Conservation (phyloP, 768 basidiomycete genomes). For the Candolleomyces aberdarensis region DNA sequence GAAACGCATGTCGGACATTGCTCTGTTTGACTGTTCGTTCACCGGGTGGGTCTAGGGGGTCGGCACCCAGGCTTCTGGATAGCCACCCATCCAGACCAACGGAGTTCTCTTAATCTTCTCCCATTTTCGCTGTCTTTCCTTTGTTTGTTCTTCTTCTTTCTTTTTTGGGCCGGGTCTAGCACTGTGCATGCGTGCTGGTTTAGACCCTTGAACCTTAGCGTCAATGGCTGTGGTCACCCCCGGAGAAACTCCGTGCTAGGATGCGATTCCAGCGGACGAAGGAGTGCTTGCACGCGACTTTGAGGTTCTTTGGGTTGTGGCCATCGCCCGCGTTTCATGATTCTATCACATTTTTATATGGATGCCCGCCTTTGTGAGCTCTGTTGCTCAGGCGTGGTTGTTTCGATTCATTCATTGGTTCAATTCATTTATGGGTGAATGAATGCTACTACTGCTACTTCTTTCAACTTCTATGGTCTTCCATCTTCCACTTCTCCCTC, state of each 20-base stretch:
- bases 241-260: background rate
- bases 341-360: background rate
- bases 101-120: no score
- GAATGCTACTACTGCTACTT: no score
- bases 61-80: background rate
- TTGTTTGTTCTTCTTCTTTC: background rate
- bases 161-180: background rate
- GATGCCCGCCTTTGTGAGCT: background rate
- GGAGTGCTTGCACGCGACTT: background rate
- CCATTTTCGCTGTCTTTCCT: no score
- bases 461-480: background rate
- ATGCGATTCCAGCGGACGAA: constrained; percentile 3
- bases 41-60: background rate
- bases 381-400: background rate
- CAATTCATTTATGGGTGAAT: no score
- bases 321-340: no score
- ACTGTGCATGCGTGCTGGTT: no score
- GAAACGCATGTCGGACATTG: background rate
- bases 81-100: no score
- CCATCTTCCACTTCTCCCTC: background rate
- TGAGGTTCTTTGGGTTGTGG: no score
- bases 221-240: background rate
- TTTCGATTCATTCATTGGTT: background rate
- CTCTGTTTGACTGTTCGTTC: background rate
- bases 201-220: no score